Evolutionary conservation across 768 basidiomycete genomes (phyloP), one percentile per base, ranked within the genome.

Genomic region (Pisolithus sp.): DNA sequence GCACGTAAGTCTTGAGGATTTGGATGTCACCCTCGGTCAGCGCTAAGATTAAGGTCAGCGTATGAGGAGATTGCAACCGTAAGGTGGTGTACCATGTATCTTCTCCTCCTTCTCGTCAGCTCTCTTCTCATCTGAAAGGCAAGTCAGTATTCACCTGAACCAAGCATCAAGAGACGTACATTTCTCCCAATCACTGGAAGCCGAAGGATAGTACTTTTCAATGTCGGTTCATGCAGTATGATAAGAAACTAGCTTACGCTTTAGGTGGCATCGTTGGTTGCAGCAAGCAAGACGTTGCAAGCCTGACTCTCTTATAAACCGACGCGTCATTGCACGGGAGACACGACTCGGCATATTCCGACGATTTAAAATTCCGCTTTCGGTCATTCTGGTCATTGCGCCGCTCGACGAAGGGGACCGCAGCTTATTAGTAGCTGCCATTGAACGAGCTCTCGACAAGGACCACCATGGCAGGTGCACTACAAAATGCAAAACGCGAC

Each of bases 1-100:
- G 53, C 69, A 92, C 95, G 70, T 98, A 98, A 53, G 95, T 99
- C 76, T 97, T 96, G 57, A 99, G 82, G 59, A 99, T 96, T 68
- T 98, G 95, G 47, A 99, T 99, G 67, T 98, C 96, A 58, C 91
- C 93, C 62, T 97, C 95, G 65, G 98, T 96, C 55, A 99, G 83
- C 47, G 87, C 95, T 96, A 54, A 3, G 48, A 3, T 36, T 26
- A 38, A 26, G 4, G 44, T 67, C 24, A 62, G 58, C 38, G 10
- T 15, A 7, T 10, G 6, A 8, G 24, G 31, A 21, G 34, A 9
- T 48, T 20, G 52, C 17, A 4, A 4, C 38, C 21, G 2, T 46
- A n/a, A 55, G 20, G 48, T n/a, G 5, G 43, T 24, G 31, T 73
- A 83, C 89, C 82, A 59, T 88, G 82, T 62, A 97, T 95, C 76